Base-by-base conservation (phyloP, 2,329 filamentous ascomycete genomes). In the Cryoendolithus antarcticus region DNA sequence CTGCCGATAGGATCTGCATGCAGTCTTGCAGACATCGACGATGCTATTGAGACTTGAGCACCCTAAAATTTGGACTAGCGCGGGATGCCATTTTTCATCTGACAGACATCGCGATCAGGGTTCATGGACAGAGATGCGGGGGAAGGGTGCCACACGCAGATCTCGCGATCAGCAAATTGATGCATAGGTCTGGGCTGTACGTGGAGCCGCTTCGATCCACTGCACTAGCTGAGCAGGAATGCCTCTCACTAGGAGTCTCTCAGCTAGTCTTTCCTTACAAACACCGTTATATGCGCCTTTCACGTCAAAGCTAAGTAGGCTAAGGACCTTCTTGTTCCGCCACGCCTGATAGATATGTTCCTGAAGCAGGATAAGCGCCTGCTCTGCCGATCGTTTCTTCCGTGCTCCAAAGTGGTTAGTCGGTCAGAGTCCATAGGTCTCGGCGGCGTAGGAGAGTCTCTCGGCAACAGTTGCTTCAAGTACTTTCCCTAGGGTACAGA, bases 251-350 rank as follows among this genome's bases (percentile, higher is more conserved):
- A 42, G 50, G 30, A 62, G 50, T 38, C 34, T 9, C 34, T 36
- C 9, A n/a, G 28, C 6, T 4, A 36, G 13, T 13, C 34, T 21
- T 4, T 36, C 54, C 41, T 58, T 61, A 29, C 40, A 58, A 12
- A 64, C 56, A 4, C 59, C 50, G 34, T 65, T 64, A 41, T 62
- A 64, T 37, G 57, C 61, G n/a, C 59, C 58, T 43, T 64, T 64
- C 3, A 65, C 47, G 46, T 64, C 56, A 38, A 64, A 64, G 41
- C 53, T 60, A 37, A 61, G 44, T 8, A 62, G 45, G 40, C 54
- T 58, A 4, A 61, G 38, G 9, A 59, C 52, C 41, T 53, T 53
- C 37, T 46, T 37, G 21, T 10, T 36, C 19, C 30, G 10, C 30
- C 30, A 4, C 4, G 30, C 30, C 30, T 10, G 10, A 6, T 31